A percentile compares a stretch with the other conserved stretches of the same genome.
phyloP scores from a whole-genome alignment of 768 basidiomycete genomes.

The Calvatia gigantea region DNA sequence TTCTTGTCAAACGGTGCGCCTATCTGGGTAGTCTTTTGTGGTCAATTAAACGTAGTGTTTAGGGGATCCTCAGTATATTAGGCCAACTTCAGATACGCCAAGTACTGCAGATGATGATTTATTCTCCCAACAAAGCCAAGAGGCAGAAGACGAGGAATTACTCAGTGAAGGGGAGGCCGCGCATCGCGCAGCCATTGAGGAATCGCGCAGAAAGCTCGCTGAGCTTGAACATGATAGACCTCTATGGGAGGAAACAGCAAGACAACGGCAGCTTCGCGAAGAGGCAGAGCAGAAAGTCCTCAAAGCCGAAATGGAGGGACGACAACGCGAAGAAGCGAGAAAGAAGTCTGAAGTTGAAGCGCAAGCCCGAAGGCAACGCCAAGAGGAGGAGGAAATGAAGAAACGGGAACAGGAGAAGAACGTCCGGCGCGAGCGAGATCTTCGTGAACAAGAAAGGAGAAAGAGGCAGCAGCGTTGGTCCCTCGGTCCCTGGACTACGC shows the following conservation, averaged over 20 bases:
- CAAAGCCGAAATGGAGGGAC: constrained; percentile 31
- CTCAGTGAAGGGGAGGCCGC: constrained; percentile 29
- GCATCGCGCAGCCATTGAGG: constrained; percentile 45
- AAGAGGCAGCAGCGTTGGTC: constrained; percentile 54
- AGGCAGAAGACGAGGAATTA: neutral
- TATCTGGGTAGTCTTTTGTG: no score
- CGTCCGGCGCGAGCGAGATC: constrained; percentile 23
- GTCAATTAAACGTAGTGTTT: neutral
- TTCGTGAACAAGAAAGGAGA: constrained; percentile 9
- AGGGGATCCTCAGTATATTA: neutral
- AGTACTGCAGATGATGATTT: neutral
- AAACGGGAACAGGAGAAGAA: constrained; percentile 20
- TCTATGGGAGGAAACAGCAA: constrained; percentile 55
- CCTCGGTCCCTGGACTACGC: constrained; percentile 57
- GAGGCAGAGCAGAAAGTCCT: constrained; percentile 38
- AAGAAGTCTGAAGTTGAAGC: constrained; percentile 27
- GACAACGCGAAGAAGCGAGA: constrained; percentile 26
- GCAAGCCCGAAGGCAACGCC: constrained; percentile 23
- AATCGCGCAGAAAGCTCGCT: constrained; percentile 64
- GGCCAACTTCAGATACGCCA: neutral
- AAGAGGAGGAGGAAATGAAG: constrained; percentile 26
- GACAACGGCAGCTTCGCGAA: constrained; percentile 40
- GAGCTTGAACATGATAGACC: constrained; percentile 65
- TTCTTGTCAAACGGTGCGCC: constrained; percentile 11
- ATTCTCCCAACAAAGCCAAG: neutral